Conservation (phyloP, 179 eudicot species). For the Drosera spatulata region DNA sequence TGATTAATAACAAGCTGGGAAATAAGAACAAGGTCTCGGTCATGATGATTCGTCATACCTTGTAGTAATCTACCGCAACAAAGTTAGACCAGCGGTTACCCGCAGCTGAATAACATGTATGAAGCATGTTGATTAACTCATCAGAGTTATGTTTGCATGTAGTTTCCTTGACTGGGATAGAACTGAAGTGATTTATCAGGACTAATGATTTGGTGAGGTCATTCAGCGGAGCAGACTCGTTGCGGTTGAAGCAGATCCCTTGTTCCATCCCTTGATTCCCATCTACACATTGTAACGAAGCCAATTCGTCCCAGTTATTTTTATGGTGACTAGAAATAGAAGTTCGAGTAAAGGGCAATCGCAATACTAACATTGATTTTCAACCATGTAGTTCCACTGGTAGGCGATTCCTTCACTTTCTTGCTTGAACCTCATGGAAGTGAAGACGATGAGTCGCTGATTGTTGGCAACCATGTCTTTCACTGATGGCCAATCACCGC, state of each 20-base stretch:
- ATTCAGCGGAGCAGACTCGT: constrained; percentile 42
- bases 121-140: constrained; percentile 33
- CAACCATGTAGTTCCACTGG: constrained; percentile 77
- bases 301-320: no score
- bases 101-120: constrained; percentile 45
- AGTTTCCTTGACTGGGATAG: constrained; percentile 24
- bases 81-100: constrained; percentile 76
- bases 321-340: constrained; percentile 19
- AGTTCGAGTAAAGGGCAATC: no score
- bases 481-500: constrained; percentile 59
- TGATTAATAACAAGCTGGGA: no score
- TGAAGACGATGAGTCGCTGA: constrained; percentile 65
- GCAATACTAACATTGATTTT: constrained; percentile 44
- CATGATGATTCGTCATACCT: constrained; percentile 23
- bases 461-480: constrained; percentile 65
- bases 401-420: constrained; percentile 71
- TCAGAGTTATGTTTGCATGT: constrained; percentile 53
- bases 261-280: constrained; percentile 61
- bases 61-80: constrained; percentile 65
- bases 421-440: constrained; percentile 49
- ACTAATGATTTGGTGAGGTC: constrained; percentile 56
- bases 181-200: constrained; percentile 45
- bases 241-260: constrained; percentile 49
- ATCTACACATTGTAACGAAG: constrained; percentile 20
- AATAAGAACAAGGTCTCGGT: no score